Base-by-base conservation (phyloP, 768 basidiomycete species). In the Lentinula sp. region DNA sequence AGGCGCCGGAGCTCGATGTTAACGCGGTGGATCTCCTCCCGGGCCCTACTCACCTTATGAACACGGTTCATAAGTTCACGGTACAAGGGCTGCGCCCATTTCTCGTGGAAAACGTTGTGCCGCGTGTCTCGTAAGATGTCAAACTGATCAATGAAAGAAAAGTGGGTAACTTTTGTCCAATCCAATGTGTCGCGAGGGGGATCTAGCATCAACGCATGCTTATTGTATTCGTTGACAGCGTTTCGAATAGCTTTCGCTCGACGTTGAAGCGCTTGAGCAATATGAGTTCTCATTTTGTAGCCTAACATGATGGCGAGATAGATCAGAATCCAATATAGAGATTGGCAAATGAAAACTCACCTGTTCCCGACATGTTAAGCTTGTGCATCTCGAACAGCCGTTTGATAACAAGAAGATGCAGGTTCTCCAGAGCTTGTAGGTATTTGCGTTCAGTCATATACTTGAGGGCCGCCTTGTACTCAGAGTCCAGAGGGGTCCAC, bases 311-410 rank as follows among this genome's bases (percentile, higher is more conserved):
- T 20, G 20, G 5, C 15, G 51, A 33, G 23, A 23, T 23, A 23
- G 23, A 23, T 23, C 23, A 23, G 23, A 23, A 23, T 23, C 23
- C 23, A 23, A 23, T 23, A 23, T 23, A 23, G 23, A 23, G 23
- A 23, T 23, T 23, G 23, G 23, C 23, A 23, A 23, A 23, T 23
- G 23, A 23, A 32, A 9, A 66, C 68, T n/a, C 60, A 75, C 76
- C 76, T 23, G 70, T 76, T 2, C 64, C 58, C 10, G 71, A 65
- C 13, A 76, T 63, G 63, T 77, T 76, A n/a, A 75, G 54, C 62
- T 73, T 74, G 20, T 72, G 72, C 5, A 78, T 67, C 62, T 79
- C 74, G 62, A 79, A 76, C 1, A 78, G 62, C 2, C 67, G 65
- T 59, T 71, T 71, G 0, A 75, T 62, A 6, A 73, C 71, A 10